These are phyloP conservation scores for Triticum turgidum DNA, from an alignment of 176 grass and related monocot species.

Conservation along the genomic window DNA sequence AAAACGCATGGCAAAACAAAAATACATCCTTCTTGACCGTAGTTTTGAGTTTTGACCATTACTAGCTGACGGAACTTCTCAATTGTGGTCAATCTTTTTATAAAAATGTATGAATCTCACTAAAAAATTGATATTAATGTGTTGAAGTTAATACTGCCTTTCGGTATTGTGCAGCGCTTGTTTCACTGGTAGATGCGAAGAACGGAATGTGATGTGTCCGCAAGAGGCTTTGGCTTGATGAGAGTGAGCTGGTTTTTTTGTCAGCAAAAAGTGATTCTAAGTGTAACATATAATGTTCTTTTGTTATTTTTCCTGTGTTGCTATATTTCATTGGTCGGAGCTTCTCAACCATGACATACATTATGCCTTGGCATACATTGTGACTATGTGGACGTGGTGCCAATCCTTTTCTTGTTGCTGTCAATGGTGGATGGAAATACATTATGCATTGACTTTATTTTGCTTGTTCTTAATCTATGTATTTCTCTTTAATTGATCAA, in stretches of 20 bases:
- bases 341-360: constrained; percentile 17
- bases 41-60: background rate
- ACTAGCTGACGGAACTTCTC: background rate
- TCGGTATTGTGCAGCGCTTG: constrained; percentile 46
- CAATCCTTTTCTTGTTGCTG: background rate
- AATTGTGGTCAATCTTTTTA: background rate
- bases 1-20: background rate
- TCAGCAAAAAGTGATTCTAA: constrained; percentile 7
- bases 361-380: constrained; percentile 12
- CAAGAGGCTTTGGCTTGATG: constrained; percentile 28
- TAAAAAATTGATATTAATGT: too few relatives aligned
- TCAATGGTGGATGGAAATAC: constrained; percentile 5
- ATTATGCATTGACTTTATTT: too few relatives aligned
- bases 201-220: background rate
- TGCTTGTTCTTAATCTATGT: too few relatives aligned
- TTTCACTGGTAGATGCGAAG: constrained; percentile 54
- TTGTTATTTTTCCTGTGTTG: constrained; percentile 8
- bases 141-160: constrained; percentile 1
- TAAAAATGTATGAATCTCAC: background rate
- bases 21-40: background rate
- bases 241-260: constrained; percentile 33
- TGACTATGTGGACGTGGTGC: background rate
- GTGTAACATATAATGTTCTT: constrained; percentile 39
- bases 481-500: too few relatives aligned
- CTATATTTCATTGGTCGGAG: constrained; percentile 36